These are phyloP conservation scores for Dactylorhiza incarnata DNA, from an alignment of 106 monocot species.

Conservation along the genomic window DNA sequence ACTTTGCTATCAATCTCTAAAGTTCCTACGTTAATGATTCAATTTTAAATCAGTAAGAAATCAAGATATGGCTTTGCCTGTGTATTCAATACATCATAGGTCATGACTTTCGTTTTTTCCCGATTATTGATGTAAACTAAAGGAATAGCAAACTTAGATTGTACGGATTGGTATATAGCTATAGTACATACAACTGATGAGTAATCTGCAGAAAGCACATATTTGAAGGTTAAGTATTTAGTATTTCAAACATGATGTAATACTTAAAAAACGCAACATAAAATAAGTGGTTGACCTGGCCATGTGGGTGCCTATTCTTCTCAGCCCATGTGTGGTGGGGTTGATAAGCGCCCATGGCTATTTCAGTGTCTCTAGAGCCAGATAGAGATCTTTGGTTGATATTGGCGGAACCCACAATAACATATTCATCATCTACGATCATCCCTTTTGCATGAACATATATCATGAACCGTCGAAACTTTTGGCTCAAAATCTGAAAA, in stretches of 20 bases:
- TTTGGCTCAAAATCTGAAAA: slow-evolving; percentile 34
- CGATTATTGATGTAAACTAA: background rate
- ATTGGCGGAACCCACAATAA: slow-evolving; percentile 82
- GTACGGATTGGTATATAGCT: too few species aligned
- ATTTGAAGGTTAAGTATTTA: background rate
- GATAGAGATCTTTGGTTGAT: slow-evolving; percentile 79
- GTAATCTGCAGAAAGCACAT: background rate
- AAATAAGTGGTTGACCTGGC: slow-evolving; percentile 43
- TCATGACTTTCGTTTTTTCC: background rate
- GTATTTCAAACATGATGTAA: background rate
- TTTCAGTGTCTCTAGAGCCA: slow-evolving; percentile 75
- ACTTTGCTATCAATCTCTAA: too few species aligned
- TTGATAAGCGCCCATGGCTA: slow-evolving; percentile 86
- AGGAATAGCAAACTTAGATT: background rate
- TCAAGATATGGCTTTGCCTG: too few species aligned
- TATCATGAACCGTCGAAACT: slow-evolving; percentile 72
- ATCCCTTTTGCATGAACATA: slow-evolving; percentile 91
- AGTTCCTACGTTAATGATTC: too few species aligned
- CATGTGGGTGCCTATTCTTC: slow-evolving; percentile 46
- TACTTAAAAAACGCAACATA: background rate
- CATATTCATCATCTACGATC: slow-evolving; percentile 86
- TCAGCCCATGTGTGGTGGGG: slow-evolving; percentile 49
- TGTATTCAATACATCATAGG: too few species aligned
- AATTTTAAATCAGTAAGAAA: too few species aligned
- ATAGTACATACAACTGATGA: background rate